A percentile compares a stretch with the other conserved stretches of the same genome.
phyloP scores from a whole-genome alignment of 306 rosid genomes.

The Cicer bijugum region DNA sequence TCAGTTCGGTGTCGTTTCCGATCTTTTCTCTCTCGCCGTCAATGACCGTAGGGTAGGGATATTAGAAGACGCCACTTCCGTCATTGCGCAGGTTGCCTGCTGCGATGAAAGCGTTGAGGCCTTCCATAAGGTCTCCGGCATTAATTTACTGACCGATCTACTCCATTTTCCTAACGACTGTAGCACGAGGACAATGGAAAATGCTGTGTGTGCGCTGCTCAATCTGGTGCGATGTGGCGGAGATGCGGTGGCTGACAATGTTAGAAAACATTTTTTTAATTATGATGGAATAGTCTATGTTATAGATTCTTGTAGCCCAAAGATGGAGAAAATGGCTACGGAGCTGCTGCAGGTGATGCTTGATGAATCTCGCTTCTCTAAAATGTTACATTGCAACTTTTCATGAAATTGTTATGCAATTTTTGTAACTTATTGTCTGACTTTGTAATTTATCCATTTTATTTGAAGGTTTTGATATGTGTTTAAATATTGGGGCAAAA shows the following conservation, averaged over 20 bases:
- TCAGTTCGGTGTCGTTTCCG: conserved; percentile 65
- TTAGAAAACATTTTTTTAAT: conserved; percentile 54
- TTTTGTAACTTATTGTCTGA: too few relatives aligned
- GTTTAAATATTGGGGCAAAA: too few relatives aligned
- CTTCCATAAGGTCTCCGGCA: conserved; percentile 60
- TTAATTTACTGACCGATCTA: conserved; percentile 62
- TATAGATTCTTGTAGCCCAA: conserved; percentile 54
- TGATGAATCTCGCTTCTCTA: not conserved
- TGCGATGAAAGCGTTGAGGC: conserved; percentile 87
- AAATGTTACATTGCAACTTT: too few relatives aligned
- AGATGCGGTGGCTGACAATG: conserved; percentile 57
- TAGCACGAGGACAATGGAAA: conserved; percentile 76
- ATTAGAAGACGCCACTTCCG: conserved; percentile 89
- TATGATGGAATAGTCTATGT: conserved; percentile 69
- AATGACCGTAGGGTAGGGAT: conserved; percentile 71
- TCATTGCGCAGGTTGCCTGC: conserved; percentile 87
- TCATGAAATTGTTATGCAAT: too few relatives aligned
- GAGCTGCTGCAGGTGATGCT: conserved; percentile 59
- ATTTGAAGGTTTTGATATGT: too few relatives aligned
- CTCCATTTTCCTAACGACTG: conserved; percentile 63
- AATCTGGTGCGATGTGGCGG: conserved; percentile 67
- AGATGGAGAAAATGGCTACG: conserved; percentile 66
- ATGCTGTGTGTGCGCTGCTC: conserved; percentile 73
- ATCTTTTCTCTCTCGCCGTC: conserved; percentile 56
- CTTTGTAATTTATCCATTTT: too few relatives aligned